These are phyloP conservation scores for Avena eriantha DNA, from an alignment of 176 grass and related monocot species.

Conservation along the genomic window DNA sequence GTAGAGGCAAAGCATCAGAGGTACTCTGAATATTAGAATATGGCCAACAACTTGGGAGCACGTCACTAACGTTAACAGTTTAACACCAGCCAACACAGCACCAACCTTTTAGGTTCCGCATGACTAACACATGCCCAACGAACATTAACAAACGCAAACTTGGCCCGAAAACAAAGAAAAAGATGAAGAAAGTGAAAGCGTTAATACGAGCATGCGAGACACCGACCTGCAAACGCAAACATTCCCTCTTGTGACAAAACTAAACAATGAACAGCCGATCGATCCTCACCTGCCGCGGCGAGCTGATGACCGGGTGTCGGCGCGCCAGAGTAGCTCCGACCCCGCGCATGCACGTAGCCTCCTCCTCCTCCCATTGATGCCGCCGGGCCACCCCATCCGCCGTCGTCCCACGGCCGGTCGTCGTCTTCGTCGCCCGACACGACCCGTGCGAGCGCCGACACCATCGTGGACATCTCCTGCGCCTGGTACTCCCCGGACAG, in stretches of 20 bases:
- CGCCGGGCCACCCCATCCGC: not conserved
- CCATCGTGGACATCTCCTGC: conserved; percentile 71
- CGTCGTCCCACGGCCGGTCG: not conserved
- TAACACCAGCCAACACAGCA: not conserved
- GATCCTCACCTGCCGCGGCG: conserved; percentile 38
- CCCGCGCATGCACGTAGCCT: conserved; percentile 29
- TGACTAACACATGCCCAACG: conserved; percentile 43
- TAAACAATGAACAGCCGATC: not conserved
- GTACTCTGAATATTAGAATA: not conserved
- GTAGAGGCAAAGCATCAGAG: not conserved
- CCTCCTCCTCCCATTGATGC: not conserved
- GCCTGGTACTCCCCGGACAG: conserved; percentile 60
- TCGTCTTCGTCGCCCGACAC: conserved; percentile 43
- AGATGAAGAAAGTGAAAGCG: not conserved
- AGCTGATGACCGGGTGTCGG: conserved; percentile 21
- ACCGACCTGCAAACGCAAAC: conserved; percentile 1
- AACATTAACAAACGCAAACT: conserved; percentile 1
- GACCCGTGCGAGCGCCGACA: conserved; percentile 69
- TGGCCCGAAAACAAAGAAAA: not conserved
- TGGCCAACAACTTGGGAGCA: not conserved
- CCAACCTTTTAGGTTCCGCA: conserved; percentile 32
- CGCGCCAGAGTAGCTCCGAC: conserved; percentile 30
- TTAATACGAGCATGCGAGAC: not conserved
- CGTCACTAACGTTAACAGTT: not conserved
- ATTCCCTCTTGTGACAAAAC: not conserved